Evolutionary conservation across 2,329 filamentous ascomycete genomes (phyloP).

Genomic region (Diaporthe batatas): DNA sequence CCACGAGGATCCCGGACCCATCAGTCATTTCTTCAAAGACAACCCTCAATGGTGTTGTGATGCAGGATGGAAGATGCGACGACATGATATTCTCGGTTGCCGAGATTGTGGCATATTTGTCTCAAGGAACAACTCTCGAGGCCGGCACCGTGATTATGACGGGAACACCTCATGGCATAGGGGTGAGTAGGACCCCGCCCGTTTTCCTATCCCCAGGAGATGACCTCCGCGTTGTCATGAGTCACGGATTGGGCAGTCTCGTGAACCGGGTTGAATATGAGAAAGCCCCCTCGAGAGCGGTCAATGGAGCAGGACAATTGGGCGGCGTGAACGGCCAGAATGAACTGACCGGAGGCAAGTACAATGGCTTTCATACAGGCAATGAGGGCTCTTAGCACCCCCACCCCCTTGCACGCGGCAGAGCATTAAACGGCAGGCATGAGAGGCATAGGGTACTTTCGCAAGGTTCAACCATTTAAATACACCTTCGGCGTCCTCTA

Average conservation of each 20-base stretch:
- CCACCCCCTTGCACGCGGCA: too few relatives aligned
- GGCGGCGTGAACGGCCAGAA: neutral
- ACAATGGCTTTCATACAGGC: too few relatives aligned
- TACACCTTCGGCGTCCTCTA: too few relatives aligned
- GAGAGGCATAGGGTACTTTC: neutral
- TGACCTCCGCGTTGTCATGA: conserved; percentile 44
- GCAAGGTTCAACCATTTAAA: too few relatives aligned
- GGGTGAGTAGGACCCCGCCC: conserved; percentile 56
- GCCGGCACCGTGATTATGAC: conserved; percentile 57
- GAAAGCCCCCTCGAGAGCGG: neutral
- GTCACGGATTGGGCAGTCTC: conserved; percentile 37
- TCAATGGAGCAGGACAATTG: neutral
- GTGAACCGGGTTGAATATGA: conserved; percentile 34
- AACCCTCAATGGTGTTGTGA: conserved; percentile 27
- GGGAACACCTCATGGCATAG: conserved; percentile 55
- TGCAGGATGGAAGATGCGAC: conserved; percentile 44
- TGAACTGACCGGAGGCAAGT: too few relatives aligned
- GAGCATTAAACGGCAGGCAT: neutral
- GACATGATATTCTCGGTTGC: conserved; percentile 57
- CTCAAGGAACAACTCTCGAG: conserved; percentile 54
- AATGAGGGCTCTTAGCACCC: neutral
- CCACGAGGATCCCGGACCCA: conserved; percentile 49
- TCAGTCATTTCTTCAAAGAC: conserved; percentile 41
- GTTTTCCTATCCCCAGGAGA: conserved; percentile 54
- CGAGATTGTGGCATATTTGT: conserved; percentile 53